phyloP scores from a whole-genome alignment of 2,329 filamentous ascomycete genomes.

The Apiospora hydei region DNA sequence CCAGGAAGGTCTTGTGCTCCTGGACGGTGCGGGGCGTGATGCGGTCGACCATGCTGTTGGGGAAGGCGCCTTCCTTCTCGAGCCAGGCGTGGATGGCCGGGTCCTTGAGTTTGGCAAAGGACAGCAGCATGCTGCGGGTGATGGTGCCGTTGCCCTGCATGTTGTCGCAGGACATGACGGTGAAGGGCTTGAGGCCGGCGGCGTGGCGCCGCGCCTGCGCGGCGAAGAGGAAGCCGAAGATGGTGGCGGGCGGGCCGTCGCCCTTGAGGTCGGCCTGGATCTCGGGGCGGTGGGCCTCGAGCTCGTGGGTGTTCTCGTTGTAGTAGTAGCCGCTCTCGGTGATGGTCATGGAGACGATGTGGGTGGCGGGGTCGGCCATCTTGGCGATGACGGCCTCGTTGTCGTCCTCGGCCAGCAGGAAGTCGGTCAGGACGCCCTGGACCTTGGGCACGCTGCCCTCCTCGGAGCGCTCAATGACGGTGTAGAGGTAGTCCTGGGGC shows the following conservation, averaged over 20 bases:
- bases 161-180: slow-evolving; percentile 63
- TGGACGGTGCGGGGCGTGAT: slow-evolving; percentile 59
- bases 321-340: slow-evolving; percentile 65
- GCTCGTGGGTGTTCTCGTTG: slow-evolving; percentile 64
- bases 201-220: slow-evolving; percentile 54
- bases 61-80: slow-evolving; percentile 54
- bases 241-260: slow-evolving; percentile 52
- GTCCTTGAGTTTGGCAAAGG: slow-evolving; percentile 56
- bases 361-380: slow-evolving; percentile 62
- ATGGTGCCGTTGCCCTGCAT: slow-evolving; percentile 65
- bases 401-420: slow-evolving; percentile 59
- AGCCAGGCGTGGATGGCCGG: slow-evolving; percentile 59
- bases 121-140: slow-evolving; percentile 58
- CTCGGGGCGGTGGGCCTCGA: slow-evolving; percentile 55
- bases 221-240: slow-evolving; percentile 60
- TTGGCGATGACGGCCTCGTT: slow-evolving; percentile 60
- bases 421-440: slow-evolving; percentile 60
- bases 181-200: slow-evolving; percentile 58
- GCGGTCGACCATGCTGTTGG: slow-evolving; percentile 63
- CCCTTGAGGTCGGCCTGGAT: slow-evolving; percentile 57
- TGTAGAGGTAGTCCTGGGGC: slow-evolving; percentile 60
- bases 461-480: slow-evolving; percentile 61
- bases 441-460: slow-evolving; percentile 56
- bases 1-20: slow-evolving; percentile 53
- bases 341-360: slow-evolving; percentile 62